A percentile compares a stretch with the other conserved stretches of the same genome.
phyloP scores from a whole-genome alignment of 352 stramenopile species.

The Phytophthora macrochlamydospora region DNA sequence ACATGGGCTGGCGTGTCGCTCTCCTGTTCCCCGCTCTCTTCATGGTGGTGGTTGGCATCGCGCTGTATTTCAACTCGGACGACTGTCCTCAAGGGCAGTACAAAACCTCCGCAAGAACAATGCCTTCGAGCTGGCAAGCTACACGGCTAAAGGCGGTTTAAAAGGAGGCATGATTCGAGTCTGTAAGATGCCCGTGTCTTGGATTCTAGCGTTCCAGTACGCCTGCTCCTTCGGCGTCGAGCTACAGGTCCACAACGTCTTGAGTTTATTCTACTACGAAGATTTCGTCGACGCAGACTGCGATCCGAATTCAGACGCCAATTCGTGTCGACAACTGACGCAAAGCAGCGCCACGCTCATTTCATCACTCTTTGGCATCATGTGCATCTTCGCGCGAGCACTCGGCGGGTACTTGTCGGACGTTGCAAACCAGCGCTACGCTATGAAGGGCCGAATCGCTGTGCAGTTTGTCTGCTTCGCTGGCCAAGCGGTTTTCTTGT shows the following conservation, averaged over 20 bases:
- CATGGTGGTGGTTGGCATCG: conserved; percentile 71
- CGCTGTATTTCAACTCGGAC: conserved; percentile 83
- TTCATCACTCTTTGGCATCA: conserved; percentile 92
- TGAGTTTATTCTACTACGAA: conserved; percentile 90
- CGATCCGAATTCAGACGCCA: conserved; percentile 24
- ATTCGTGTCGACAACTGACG: conserved; percentile 32
- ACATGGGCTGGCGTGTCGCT: conserved; percentile 91
- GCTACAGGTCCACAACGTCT: conserved; percentile 94
- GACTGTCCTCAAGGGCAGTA: conserved; percentile 94
- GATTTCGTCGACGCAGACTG: conserved; percentile 78
- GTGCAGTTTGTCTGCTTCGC: conserved; percentile 82
- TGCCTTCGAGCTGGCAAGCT: conserved; percentile 13
- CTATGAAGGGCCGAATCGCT: conserved; percentile 87
- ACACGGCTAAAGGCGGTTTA: conserved; percentile 21
- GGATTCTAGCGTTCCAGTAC: conserved; percentile 92
- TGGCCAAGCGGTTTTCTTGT: conserved; percentile 74
- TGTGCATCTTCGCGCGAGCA: conserved; percentile 93
- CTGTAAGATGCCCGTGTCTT: conserved; percentile 70
- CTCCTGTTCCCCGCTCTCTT: conserved; percentile 87
- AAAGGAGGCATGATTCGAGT: conserved; percentile 53
- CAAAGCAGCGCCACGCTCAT: conserved; percentile 73
- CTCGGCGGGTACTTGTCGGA: conserved; percentile 87
- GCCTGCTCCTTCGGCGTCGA: conserved; percentile 94
- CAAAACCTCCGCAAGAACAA: conserved; percentile 60
- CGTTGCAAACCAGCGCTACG: conserved; percentile 64